Conservation (phyloP, 2,329 filamentous ascomycete genomes). For the Cytospora mali region DNA sequence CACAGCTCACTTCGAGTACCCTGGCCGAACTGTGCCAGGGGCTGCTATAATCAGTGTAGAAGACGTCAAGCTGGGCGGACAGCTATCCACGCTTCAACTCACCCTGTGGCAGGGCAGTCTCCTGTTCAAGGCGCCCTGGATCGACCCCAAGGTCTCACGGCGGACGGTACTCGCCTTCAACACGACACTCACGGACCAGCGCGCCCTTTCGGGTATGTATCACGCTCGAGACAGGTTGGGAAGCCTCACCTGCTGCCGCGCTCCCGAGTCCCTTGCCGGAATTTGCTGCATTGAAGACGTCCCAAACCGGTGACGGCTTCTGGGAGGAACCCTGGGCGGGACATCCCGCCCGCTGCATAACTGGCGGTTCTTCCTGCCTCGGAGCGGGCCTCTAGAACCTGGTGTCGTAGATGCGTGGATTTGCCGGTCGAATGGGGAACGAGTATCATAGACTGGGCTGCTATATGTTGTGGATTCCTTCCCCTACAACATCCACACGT, state of each 20-base stretch:
- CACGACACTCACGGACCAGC: constrained; percentile 43
- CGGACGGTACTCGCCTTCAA: constrained; percentile 42
- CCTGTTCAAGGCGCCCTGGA: constrained; percentile 39
- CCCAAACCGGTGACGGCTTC: background rate
- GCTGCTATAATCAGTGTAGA: constrained; percentile 43
- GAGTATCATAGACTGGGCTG: constrained; percentile 65
- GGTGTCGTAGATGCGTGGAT: constrained; percentile 68
- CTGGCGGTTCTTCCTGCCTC: constrained; percentile 38
- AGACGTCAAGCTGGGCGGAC: constrained; percentile 46
- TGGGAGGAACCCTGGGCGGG: constrained; percentile 9
- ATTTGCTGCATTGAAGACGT: background rate
- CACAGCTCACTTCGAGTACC: constrained; percentile 45
- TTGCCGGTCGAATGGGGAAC: constrained; percentile 58
- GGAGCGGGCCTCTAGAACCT: constrained; percentile 18
- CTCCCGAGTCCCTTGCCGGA: constrained; percentile 3
- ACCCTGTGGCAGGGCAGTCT: constrained; percentile 46
- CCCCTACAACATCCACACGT: constrained; percentile 33
- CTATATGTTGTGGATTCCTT: constrained; percentile 58
- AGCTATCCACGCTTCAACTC: constrained; percentile 46
- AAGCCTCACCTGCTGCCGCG: background rate
- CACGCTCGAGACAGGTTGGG: constrained; percentile 26
- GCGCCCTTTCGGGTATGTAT: constrained; percentile 36
- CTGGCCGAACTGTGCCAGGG: constrained; percentile 43
- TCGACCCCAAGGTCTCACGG: constrained; percentile 36
- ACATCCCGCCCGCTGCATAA: constrained; percentile 36